Evolutionary conservation across 495 filamentous ascomycete genomes (phyloP), one percentile per base, ranked within the genome.

Genomic region (Lophiostoma macrostomum): DNA sequence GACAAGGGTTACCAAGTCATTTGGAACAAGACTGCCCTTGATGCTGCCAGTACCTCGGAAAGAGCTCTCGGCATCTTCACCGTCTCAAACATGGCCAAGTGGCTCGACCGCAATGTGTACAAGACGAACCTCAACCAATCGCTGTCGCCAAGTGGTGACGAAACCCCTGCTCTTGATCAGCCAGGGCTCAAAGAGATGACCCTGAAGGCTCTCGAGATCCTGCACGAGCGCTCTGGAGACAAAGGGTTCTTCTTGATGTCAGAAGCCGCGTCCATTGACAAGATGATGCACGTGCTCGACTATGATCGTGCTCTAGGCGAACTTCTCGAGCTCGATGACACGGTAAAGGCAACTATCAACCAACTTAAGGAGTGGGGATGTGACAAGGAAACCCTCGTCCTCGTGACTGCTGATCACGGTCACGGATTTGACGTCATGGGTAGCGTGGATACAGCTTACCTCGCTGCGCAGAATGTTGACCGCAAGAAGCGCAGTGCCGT

Each of bases 101-200:
- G 83, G 84, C 71, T 87, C 3, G 85, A 87, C 68, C 77, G 84
- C 44, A 86, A 67, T 36, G 63, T 89, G 54, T 89, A 83, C 73
- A 75, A 68, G 10, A 67, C 74, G 8, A 85, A 87, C 68, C 70
- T 86, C 0, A 60, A 66, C 32, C 73, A 80, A 48, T 76, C 72
- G 49, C 85, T 88, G 61, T 72, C 79, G 55, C 84, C 85, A 0
- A 74, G 78, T 4, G 84, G 85, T 18, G 74, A 70, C 14, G 69
- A 71, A 1, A 73, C 67, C 12, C 65, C 80, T 24, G 84, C 85
- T 2, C 73, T 74, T 5, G 84, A 89, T 52, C 75, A 85, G 6
- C 85, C 85, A 2, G 85, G 85, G 3, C 76, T 87, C 14, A 86
- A 85, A 65, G 83, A 89, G n/a, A 89, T 88, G 85, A 88, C 85